These are phyloP conservation scores for Conticribra guillardii DNA, from an alignment of 108 stramenopile species.

Conservation along the genomic window DNA sequence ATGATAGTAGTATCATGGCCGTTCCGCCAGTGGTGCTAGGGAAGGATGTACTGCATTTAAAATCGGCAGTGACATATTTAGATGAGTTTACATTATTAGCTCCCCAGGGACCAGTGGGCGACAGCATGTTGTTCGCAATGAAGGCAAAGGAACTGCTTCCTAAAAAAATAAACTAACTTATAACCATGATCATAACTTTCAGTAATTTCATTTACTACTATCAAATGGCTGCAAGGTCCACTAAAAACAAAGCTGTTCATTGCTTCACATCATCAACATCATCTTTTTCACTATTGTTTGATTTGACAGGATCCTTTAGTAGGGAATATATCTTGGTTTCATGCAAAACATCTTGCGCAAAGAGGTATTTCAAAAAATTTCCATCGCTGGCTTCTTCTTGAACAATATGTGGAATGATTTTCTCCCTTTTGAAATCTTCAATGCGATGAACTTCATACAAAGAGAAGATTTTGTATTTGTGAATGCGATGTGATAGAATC, in stretches of 20 bases:
- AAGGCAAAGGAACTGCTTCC: constrained; percentile 23
- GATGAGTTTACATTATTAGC: constrained; percentile 61
- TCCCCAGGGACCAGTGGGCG: constrained; percentile 45
- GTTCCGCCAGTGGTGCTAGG: constrained; percentile 40
- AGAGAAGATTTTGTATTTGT: neutral
- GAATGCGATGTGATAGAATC: neutral
- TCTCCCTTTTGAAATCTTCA: constrained; percentile 72
- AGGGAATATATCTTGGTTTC: constrained; percentile 23
- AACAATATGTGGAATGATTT: constrained; percentile 78
- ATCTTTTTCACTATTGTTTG: neutral
- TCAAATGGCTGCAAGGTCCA: too few relatives aligned
- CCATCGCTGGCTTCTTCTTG: constrained; percentile 76
- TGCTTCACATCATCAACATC: too few relatives aligned
- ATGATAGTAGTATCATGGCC: too few relatives aligned
- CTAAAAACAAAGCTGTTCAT: too few relatives aligned
- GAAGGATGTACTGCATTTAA: constrained; percentile 75
- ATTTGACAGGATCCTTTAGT: constrained; percentile 1
- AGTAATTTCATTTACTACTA: too few relatives aligned
- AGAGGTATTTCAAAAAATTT: constrained; percentile 85
- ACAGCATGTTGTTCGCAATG: constrained; percentile 47
- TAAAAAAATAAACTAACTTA: too few relatives aligned
- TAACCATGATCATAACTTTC: too few relatives aligned
- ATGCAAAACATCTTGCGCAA: constrained; percentile 57
- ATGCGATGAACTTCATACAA: constrained; percentile 59
- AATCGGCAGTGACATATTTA: constrained; percentile 68